Base-by-base conservation (phyloP, 2,329 filamentous ascomycete genomes). In the Talaromyces sp. region DNA sequence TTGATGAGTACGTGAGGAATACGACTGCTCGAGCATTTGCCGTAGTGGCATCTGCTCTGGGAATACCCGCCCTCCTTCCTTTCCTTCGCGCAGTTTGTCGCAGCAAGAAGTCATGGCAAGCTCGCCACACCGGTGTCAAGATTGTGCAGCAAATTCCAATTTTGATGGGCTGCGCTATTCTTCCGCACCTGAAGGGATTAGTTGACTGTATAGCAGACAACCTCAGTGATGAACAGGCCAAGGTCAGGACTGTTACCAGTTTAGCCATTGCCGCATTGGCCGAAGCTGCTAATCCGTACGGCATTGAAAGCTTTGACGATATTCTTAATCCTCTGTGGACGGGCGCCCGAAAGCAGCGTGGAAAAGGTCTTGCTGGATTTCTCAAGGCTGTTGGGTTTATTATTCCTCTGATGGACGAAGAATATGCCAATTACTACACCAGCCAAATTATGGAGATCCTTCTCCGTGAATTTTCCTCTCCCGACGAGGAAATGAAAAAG, bases 401-500 rank as follows among this genome's bases (percentile, higher is more conserved):
- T 72, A 98, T 99, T 65, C 95, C 95, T 4, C 85, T 99, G 58
- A 99, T 99, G 95, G 95, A 99, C 79, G 95, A 99, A 77, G 95
- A 99, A 73, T 98, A 97, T 75, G 94, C 95, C 77, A 98, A 97
- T 75, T 99, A 99, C 79, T 99, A 99, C 73, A 98, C 95, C 8
- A 91, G 88, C 68, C 93, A 99, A 76, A 97, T 99, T 70, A 98
- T 99, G 94, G 95, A 98, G 76, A 98, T 98, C 70, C 81, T 99
- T 14, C 86, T 98, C 33, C 88, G 95, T 70, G 95, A 99, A 73
- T 99, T 99, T 72, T 90, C 92, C 6, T 97, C 94, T 0, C 95
- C 95, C 0, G 95, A 99, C 67, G 95, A 99, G 76, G 95, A 99
- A 77, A 99, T 99, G 95, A 99, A 98, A 80, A 99, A 99, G 81